Base-by-base conservation (phyloP, 257 asterid species). In the Przewalskia tangutica region DNA sequence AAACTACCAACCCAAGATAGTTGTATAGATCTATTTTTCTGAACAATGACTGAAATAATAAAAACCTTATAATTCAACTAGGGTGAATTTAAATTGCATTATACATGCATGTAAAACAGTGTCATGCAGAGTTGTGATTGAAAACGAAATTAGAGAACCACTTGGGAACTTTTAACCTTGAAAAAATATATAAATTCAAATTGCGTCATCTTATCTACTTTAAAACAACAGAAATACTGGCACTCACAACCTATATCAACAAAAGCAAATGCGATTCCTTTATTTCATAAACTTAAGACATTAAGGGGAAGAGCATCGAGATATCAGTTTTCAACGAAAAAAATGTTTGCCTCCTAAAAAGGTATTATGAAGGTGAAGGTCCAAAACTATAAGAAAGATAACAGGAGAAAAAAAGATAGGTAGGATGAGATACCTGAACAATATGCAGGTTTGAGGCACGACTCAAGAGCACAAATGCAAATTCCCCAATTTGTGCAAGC, bases 401-500 rank as follows among this genome's bases (percentile, higher is more conserved):
- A 58, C 59, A 12, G 12, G 79, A 13, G 46, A 50, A 75, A 75
- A 38, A 50, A 62, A 63, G 75, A 65, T 71, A 42, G 75, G 82
- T 81, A 77, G 66, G 44, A 80, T 84, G 80, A 59, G 73, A 82
- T 86, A 95, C 98, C 98, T 88, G 95, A 85, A 95, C 89, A 56
- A 93, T 89, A 84, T 93, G 93, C 81, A 93, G 84, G 86, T 95
- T 92, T 42, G 99, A 91, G 66, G 99, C 99, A 81, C 98, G 98
- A 79, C 99, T 90, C 83, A 95, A 86, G 84, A 95, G 97, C 83
- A 95, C 97, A 81, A 95, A 95, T 53, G 99, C 99, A 71, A 95
- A 95, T 88, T 95, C 99, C 83, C 99, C 99, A 81, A 95, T 90
- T 90, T 95, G 99, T 36, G 99, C 99, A 66, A 95, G 92, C 87